Conservation (phyloP, 2,329 filamentous ascomycete species). For the Claviceps capensis region DNA sequence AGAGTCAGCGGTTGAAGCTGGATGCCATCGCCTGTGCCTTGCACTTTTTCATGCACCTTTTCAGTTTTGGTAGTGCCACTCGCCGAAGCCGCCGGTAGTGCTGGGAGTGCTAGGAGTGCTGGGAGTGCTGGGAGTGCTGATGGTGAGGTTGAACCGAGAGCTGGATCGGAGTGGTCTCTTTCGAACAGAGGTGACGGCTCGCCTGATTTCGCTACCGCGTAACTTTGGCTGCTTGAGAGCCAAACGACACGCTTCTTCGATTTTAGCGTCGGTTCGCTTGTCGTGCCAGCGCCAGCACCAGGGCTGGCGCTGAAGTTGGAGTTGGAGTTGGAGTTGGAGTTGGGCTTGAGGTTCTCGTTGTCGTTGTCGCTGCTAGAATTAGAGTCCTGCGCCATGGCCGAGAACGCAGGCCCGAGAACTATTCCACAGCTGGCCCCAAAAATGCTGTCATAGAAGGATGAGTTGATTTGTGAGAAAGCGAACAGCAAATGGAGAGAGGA, state of each 20-base stretch:
- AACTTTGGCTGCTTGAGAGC: conserved; percentile 15
- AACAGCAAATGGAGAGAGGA: background rate
- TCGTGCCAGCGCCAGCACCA: conserved; percentile 11
- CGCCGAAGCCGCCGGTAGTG: background rate
- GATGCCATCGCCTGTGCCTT: background rate
- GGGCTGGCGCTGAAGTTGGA: conserved; percentile 10
- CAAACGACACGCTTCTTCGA: conserved; percentile 29
- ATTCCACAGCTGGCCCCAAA: conserved; percentile 9
- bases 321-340: conserved; percentile 14
- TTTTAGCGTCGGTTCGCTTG: conserved; percentile 18
- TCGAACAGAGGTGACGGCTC: conserved; percentile 3
- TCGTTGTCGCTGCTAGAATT: conserved; percentile 3
- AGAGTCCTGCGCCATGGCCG: conserved; percentile 11
- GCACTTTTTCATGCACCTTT: background rate
- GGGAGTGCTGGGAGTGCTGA: background rate
- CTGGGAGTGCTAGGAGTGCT: too few relatives aligned
- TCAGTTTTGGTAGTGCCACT: background rate
- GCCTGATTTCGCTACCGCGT: conserved; percentile 9
- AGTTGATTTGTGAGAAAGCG: background rate
- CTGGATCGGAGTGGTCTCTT: conserved; percentile 9
- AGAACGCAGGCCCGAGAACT: conserved; percentile 11
- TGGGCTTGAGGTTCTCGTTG: conserved; percentile 14
- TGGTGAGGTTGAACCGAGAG: conserved; percentile 1
- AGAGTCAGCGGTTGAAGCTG: background rate
- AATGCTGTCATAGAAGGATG: conserved; percentile 4